Conservation (phyloP, 331 rosid genomes). For the Saraca asoca region DNA sequence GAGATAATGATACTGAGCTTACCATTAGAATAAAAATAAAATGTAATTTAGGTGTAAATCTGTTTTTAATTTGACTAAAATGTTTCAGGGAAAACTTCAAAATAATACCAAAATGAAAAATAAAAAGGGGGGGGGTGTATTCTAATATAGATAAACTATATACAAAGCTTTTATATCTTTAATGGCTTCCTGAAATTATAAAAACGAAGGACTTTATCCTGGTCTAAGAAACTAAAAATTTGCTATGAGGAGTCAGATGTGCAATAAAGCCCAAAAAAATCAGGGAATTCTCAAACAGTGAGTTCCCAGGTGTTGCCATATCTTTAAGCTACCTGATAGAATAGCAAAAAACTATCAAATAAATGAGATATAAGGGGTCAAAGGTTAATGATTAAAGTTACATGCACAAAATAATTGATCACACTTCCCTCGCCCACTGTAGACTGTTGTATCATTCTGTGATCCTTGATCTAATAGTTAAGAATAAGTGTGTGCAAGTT, state of each 20-base stretch:
- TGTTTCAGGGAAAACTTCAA: not conserved
- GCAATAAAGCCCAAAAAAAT: not conserved
- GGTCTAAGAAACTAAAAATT: not conserved
- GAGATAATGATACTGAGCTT: not conserved
- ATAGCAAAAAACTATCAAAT: too few relatives aligned
- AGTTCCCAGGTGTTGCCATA: too few relatives aligned
- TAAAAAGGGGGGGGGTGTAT: not conserved
- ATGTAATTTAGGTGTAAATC: not conserved
- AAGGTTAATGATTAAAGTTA: too few relatives aligned
- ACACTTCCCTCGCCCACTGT: too few relatives aligned
- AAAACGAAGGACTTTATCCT: not conserved
- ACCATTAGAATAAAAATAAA: slow-evolving; percentile 2
- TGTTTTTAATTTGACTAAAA: not conserved
- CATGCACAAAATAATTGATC: too few relatives aligned
- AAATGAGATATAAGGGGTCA: not conserved
- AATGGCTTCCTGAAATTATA: not conserved
- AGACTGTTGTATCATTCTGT: too few relatives aligned
- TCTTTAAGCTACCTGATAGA: too few relatives aligned
- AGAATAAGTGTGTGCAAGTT: too few relatives aligned
- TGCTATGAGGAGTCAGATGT: too few relatives aligned
- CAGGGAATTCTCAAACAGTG: too few relatives aligned
- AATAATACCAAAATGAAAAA: not conserved
- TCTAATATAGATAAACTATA: too few relatives aligned
- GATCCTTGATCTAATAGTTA: too few relatives aligned
- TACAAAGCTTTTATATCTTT: not conserved